Evolutionary conservation across 306 rosid genomes (phyloP), one percentile per base, ranked within the genome.

Genomic region (Canavalia ensiformis): DNA sequence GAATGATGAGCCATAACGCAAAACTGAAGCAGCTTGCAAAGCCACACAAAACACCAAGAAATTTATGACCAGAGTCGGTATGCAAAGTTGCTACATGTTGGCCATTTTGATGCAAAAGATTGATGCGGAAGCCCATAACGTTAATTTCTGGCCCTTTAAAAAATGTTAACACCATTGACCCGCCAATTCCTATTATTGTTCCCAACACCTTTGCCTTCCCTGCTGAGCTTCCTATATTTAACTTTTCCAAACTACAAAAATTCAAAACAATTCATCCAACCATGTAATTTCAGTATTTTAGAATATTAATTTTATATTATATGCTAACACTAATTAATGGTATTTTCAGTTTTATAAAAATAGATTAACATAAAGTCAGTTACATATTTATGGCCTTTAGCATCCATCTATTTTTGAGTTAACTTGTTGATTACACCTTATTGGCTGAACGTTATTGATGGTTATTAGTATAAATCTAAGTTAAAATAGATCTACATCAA

Each of bases 161-260:
- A 44, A 88, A 86, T 0, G 83, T 82, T 46, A 88, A 72, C 30
- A 84, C 1, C 91, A 80, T 88, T 28, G 91, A 88, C 72, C 93
- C 93, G 4, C 87, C 84, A 8, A 90, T 42, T 6, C 88, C 90
- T 0, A 54, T 39, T 4, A 82, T 1, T 0, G 88, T 82, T 25
- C 93, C 93, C 2, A 77, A 30, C 35, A 90, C 70, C 78, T 88
- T 90, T 0, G 78, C 87, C 39, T 63, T 80, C 57, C 91, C 93
- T 0, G 81, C 77, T 9, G 56, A 2, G 11, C 18, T 77, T 76
- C 67, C 12, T 54, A 84, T 47, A 10, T 67, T 74, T 33, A 85
- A 41, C 50, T 28, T 83, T 75, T 89, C 90, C 75, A 74, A 10
- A 0, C 86, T 84, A 28, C 13, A 5, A 1, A 29, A 72, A 29